These are phyloP conservation scores for Aegle marmelos DNA, from an alignment of 345 rosid species.

Conservation along the genomic window DNA sequence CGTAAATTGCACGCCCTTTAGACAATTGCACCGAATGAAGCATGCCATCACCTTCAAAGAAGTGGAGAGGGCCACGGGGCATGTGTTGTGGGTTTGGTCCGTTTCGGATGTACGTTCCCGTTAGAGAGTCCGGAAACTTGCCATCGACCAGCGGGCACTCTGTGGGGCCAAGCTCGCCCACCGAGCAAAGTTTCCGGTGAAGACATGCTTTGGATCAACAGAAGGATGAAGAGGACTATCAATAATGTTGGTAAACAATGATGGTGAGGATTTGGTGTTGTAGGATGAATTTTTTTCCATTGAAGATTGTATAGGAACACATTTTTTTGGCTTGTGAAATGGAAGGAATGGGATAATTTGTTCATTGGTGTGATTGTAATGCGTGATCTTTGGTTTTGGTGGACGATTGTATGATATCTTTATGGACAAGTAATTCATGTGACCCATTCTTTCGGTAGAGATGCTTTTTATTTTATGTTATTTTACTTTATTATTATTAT, in stretches of 20 bases:
- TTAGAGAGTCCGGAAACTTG: slow-evolving; percentile 7
- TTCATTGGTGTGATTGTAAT: too few relatives aligned
- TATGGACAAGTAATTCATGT: too few relatives aligned
- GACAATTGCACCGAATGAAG: slow-evolving; percentile 17
- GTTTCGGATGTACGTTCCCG: slow-evolving; percentile 22
- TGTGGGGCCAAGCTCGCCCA: slow-evolving; percentile 12
- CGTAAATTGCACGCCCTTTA: slow-evolving; percentile 5
- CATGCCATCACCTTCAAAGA: slow-evolving; percentile 31
- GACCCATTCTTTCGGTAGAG: too few relatives aligned
- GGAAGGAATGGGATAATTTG: too few relatives aligned
- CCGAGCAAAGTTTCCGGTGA: slow-evolving; percentile 22
- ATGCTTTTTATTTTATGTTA: too few relatives aligned
- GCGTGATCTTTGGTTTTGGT: too few relatives aligned
- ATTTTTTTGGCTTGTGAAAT: too few relatives aligned
- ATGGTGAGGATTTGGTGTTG: not conserved
- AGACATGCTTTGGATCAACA: slow-evolving; percentile 15
- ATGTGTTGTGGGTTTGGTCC: slow-evolving; percentile 25
- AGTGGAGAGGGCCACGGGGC: slow-evolving; percentile 20
- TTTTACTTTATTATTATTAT: too few relatives aligned
- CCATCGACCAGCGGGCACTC: slow-evolving; percentile 14
- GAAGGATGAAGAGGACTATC: slow-evolving; percentile 18
- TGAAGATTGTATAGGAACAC: not conserved
- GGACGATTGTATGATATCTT: too few relatives aligned
- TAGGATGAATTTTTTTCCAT: not conserved
- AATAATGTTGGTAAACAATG: not conserved